Base-by-base conservation (phyloP, 495 filamentous ascomycete species). In the Daldinia bambusicola region DNA sequence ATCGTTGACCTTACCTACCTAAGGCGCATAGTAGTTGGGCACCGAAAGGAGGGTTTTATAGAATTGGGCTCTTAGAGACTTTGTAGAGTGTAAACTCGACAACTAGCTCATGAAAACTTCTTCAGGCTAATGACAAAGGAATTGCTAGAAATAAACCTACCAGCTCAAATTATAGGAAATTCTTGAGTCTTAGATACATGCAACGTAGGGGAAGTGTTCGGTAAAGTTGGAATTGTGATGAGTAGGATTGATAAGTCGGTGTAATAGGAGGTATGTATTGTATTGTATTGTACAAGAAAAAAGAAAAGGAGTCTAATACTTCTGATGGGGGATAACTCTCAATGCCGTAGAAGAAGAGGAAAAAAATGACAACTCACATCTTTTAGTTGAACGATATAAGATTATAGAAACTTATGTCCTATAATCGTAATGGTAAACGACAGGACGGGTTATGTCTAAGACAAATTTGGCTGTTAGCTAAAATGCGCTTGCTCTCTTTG, bases 381-480 rank as follows among this genome's bases (percentile, higher is more conserved):
- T 4, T 32, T 53, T 30, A 53, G 9, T 26, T 45, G 4, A 30
- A 38, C 7, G 50, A 20, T 51, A 30, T 53, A 48, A 31, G 53
- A 43, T n/a, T 7, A n/a, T 48, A 48, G 9, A 48, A 48, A 48
- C 3, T 48, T 22, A 16, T 48, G 9, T 4, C 16, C 18, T 48
- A 48, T 22, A 9, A 18, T 4, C 43, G 0, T 48, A 7, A 48
- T 48, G 9, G 16, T 4, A 8, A 48, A 48, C 43, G 4, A 48
- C 18, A 18, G 20, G 16, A 48, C 10, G 16, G 55, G 30, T 41
- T 71, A 34, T 53, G 31, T 71, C 58, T 55, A 61, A 43, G 48
- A 36, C 52, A 56, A 34, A 45, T 40, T 56, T 51, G 26, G 59
- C 58, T 53, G 59, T 63, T 55, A 59, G 48, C 64, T 36, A 20